Base-by-base conservation (phyloP, 495 filamentous ascomycete genomes). In the Trichoderma erinaceum region DNA sequence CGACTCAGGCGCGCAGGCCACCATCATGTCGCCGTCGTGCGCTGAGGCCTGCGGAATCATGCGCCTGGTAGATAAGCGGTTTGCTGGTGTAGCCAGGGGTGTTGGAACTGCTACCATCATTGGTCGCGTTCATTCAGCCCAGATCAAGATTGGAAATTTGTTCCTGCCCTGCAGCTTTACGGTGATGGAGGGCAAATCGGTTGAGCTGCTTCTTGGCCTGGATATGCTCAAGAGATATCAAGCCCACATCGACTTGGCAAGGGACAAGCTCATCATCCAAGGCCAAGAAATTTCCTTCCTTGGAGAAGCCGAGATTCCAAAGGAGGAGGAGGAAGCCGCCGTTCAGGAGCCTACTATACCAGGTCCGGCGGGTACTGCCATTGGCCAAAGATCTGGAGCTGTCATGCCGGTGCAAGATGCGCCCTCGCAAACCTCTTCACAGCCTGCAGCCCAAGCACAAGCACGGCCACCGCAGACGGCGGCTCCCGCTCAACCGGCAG, bases 131-230 rank as follows among this genome's bases (percentile, higher is more conserved):
- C 95, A 98, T 74, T 90, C 89, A 21, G 94, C 96, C 16, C 91
- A 91, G 76, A 94, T 98, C 75, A 91, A 90, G 79, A 96, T 99
- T 70, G 96, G 95, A 21, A 85, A 84, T 44, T 86, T 93, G 73
- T 92, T 92, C 73, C 84, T 99, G 65, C 87, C 93, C 0, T 97
- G 93, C 81, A 91, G 90, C 64, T 99, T 99, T 78, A 98, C 96
- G n/a, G 95, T 99, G 70, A 97, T 99, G 95, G 95, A 99, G 78
- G 95, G 95, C 44, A 99, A 98, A 78, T 88, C 91, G 68, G 95
- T 98, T n/a, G 95, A 98, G 72, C 82, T 99, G 13, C 85, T 99
- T 10, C 83, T 99, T 13, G 95, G 95, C 7, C 80, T 99, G 61
- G 95, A 99, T 75, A 99, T 99, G 90, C 80, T 98, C 65, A 96